phyloP scores from a whole-genome alignment of 768 basidiomycete genomes.

The Coprinopsis marcescibilis region DNA sequence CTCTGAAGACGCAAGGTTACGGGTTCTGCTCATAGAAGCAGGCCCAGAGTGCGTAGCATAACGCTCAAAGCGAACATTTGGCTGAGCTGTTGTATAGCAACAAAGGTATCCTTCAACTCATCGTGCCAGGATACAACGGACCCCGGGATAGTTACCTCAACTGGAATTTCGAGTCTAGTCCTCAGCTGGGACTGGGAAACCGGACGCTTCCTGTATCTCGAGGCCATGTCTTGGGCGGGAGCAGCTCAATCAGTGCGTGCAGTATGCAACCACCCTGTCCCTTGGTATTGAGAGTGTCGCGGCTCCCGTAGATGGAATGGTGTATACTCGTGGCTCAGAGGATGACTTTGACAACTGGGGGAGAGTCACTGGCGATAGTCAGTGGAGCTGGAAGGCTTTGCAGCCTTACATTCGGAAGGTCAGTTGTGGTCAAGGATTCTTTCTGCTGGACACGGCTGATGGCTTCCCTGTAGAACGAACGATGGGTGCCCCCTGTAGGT shows the following conservation, averaged over 20 bases:
- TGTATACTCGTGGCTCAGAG: slow-evolving; percentile 7
- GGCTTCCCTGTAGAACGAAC: too few species aligned
- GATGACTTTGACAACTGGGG: slow-evolving; percentile 7
- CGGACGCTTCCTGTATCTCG: slow-evolving; percentile 10
- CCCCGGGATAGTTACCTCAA: slow-evolving; percentile 9
- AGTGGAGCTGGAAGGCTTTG: slow-evolving; percentile 5
- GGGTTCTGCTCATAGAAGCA: slow-evolving; percentile 29
- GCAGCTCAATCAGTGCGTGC: slow-evolving; percentile 15
- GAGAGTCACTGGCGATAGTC: slow-evolving; percentile 4
- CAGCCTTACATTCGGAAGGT: background rate
- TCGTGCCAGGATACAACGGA: slow-evolving; percentile 15
- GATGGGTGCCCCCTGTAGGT: too few species aligned
- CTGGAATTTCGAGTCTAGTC: slow-evolving; percentile 17
- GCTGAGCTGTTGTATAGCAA: slow-evolving; percentile 2
- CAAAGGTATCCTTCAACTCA: slow-evolving; percentile 12
- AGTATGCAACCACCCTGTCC: background rate
- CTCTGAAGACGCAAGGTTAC: slow-evolving; percentile 23
- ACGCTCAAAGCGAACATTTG: background rate
- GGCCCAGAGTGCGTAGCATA: slow-evolving; percentile 17
- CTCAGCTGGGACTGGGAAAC: slow-evolving; percentile 14
- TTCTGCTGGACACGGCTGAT: too few species aligned
- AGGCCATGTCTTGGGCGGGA: slow-evolving; percentile 16
- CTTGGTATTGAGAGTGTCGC: background rate
- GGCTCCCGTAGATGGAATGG: slow-evolving; percentile 6
- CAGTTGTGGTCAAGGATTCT: too few species aligned